Evolutionary conservation across 805 yeast species (phyloP).

Genomic region (Cyberlindnera samutprakarnensis): DNA sequence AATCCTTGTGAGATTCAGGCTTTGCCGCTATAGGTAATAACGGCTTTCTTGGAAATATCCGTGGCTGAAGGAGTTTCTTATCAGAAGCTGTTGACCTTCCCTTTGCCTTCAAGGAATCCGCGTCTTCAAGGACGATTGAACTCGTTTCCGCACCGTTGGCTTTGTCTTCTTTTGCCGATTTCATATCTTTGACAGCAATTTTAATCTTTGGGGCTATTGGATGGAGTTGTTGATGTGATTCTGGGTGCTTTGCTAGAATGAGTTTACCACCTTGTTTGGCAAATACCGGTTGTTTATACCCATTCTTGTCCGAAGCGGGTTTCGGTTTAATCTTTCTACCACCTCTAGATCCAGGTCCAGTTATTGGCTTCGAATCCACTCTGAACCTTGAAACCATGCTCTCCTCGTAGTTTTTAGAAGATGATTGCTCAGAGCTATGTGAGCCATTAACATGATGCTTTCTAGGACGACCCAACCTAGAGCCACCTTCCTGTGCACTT

Average conservation of each 20-base stretch:
- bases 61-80: conserved; percentile 3
- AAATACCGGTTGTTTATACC: conserved; percentile 7
- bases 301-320: neutral
- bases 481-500: conserved; percentile 16
- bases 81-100: conserved; percentile 18
- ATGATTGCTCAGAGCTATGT: conserved; percentile 2
- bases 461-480: conserved; percentile 23
- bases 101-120: conserved; percentile 13
- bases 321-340: conserved; percentile 10
- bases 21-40: neutral
- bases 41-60: too few relatives aligned
- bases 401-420: conserved; percentile 17
- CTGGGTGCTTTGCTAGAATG: neutral
- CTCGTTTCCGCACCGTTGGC: neutral
- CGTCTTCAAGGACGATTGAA: conserved; percentile 15
- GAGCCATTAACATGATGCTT: conserved; percentile 1
- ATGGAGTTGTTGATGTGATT: too few relatives aligned
- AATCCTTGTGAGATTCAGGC: neutral
- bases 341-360: conserved; percentile 24
- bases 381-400: conserved; percentile 19
- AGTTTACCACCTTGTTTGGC: conserved; percentile 1
- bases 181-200: neutral
- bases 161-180: too few relatives aligned
- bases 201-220: neutral
- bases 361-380: conserved; percentile 18